A percentile compares a stretch with the other conserved stretches of the same genome.
These are phyloP conservation scores for Penicillium italicum DNA, from an alignment of 2,329 filamentous ascomycete genomes.

Conservation along the genomic window DNA sequence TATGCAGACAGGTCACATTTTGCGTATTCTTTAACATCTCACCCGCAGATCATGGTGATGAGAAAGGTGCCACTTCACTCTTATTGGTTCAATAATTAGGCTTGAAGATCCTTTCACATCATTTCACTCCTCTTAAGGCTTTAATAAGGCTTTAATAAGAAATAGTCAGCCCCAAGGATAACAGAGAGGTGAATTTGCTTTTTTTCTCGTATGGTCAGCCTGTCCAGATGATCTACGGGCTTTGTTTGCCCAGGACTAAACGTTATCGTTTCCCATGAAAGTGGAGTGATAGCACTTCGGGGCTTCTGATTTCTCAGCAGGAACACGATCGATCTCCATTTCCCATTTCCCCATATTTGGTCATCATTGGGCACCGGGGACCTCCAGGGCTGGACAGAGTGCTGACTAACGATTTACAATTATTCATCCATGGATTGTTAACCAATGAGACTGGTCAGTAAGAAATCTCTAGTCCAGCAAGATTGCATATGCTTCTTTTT, in stretches of 20 bases:
- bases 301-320: too few relatives aligned
- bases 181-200: background rate
- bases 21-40: background rate
- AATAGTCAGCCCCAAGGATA: background rate
- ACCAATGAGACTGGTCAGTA: background rate
- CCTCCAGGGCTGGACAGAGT: too few relatives aligned
- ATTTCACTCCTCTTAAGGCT: too few relatives aligned
- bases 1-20: background rate
- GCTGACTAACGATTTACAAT: too few relatives aligned
- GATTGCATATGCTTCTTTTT: background rate
- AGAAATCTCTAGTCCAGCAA: background rate
- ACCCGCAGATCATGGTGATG: background rate
- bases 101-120: background rate
- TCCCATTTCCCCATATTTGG: background rate
- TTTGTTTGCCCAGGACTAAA: background rate
- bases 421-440: too few relatives aligned
- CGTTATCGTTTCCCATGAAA: too few relatives aligned
- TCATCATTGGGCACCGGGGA: too few relatives aligned
- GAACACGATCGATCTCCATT: too few relatives aligned
- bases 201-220: background rate
- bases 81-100: background rate
- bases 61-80: too few relatives aligned
- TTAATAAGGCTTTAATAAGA: background rate
- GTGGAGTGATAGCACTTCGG: too few relatives aligned
- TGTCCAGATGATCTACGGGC: too few relatives aligned